A percentile compares a stretch with the other conserved stretches of the same genome.
phyloP scores from a whole-genome alignment of 306 rosid species.

The Purshia tridentata region DNA sequence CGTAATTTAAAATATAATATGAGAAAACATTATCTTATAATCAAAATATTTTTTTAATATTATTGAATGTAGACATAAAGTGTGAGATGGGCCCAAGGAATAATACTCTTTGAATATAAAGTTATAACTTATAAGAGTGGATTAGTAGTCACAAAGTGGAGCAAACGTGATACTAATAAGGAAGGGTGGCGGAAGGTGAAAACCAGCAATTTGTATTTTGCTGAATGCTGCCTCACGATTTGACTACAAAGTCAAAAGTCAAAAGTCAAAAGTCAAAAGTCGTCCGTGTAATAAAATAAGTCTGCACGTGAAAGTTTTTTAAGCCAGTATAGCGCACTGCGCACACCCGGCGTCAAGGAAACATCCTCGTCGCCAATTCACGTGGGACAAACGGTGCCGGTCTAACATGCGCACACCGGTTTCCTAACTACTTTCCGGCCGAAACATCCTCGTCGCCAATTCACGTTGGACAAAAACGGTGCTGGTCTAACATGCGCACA shows the following conservation, averaged over 20 bases:
- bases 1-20: no score
- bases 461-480: constrained; percentile 2
- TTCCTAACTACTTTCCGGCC: not conserved
- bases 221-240: constrained; percentile 6
- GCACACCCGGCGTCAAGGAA: constrained; percentile 20
- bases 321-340: not conserved
- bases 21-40: no score
- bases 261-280: constrained; percentile 35
- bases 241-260: constrained; percentile 28
- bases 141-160: constrained; percentile 23
- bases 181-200: constrained; percentile 34
- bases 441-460: constrained; percentile 26
- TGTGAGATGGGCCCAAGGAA: not conserved
- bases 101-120: not conserved
- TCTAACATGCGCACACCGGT: constrained; percentile 27
- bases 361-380: constrained; percentile 25
- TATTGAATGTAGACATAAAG: not conserved
- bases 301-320: constrained; percentile 28
- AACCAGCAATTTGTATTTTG: constrained; percentile 17
- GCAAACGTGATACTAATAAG: constrained; percentile 26
- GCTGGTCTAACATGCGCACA: constrained; percentile 23
- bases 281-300: constrained; percentile 3
- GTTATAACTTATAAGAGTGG: not conserved
- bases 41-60: not conserved
- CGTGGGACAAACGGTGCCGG: not conserved